These are phyloP conservation scores for Leccinum disarticulatum DNA, from an alignment of 768 basidiomycete genomes.

Conservation along the genomic window DNA sequence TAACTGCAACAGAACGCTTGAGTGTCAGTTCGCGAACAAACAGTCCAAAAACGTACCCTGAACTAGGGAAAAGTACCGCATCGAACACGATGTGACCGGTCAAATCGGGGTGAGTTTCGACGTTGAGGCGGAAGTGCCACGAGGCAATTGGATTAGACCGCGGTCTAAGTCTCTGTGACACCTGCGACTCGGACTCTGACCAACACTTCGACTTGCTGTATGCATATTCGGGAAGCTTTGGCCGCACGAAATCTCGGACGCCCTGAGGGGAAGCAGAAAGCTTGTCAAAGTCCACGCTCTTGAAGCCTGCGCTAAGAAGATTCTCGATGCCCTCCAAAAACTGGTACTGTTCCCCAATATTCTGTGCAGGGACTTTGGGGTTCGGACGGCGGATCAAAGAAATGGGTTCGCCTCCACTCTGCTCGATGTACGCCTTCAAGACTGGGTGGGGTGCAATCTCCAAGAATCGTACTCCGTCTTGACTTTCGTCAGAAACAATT, in stretches of 20 bases:
- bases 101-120: constrained; percentile 35
- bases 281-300: constrained; percentile 29
- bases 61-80: constrained; percentile 45
- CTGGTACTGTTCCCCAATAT: constrained; percentile 35
- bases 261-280: constrained; percentile 26
- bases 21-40: background rate
- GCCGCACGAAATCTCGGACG: constrained; percentile 19
- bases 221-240: constrained; percentile 31
- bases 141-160: constrained; percentile 38
- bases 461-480: constrained; percentile 29
- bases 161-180: constrained; percentile 26
- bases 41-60: constrained; percentile 37
- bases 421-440: constrained; percentile 35
- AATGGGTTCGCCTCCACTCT: constrained; percentile 34
- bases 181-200: constrained; percentile 25
- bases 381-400: constrained; percentile 34
- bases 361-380: constrained; percentile 30
- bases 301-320: constrained; percentile 31
- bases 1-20: constrained; percentile 16
- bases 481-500: constrained; percentile 29
- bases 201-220: constrained; percentile 31
- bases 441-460: constrained; percentile 37
- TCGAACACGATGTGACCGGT: constrained; percentile 46
- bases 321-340: constrained; percentile 33
- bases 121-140: constrained; percentile 35